phyloP scores from a whole-genome alignment of 768 basidiomycete genomes.

The Termitomyces sp. region DNA sequence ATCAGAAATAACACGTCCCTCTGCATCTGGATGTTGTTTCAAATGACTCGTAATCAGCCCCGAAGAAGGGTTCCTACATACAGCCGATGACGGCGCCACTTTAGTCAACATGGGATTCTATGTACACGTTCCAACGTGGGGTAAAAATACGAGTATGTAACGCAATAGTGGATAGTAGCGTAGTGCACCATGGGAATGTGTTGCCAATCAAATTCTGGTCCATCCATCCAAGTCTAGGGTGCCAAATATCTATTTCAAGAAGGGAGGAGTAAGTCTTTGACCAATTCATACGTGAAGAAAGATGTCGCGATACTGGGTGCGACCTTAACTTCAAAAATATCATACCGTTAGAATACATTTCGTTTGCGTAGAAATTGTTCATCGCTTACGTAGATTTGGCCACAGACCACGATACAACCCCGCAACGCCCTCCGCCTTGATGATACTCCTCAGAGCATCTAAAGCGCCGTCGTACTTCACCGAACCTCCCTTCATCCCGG shows the following conservation, averaged over 20 bases:
- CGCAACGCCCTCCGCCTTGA: conserved; percentile 67
- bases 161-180: conserved; percentile 2
- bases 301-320: conserved; percentile 86
- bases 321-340: conserved; percentile 66
- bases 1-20: too few relatives aligned
- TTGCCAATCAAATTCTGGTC: conserved; percentile 3
- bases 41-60: too few relatives aligned
- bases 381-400: conserved; percentile 78
- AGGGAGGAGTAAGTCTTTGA: conserved; percentile 33
- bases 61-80: background rate
- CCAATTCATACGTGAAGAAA: conserved; percentile 80
- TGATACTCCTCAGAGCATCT: conserved; percentile 68
- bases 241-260: conserved; percentile 15
- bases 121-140: background rate
- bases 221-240: conserved; percentile 14
- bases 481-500: conserved; percentile 64
- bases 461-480: conserved; percentile 78
- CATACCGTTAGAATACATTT: conserved; percentile 4
- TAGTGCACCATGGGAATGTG: background rate
- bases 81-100: background rate
- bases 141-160: background rate
- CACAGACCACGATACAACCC: conserved; percentile 86
- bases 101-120: background rate
- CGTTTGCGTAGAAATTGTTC: conserved; percentile 5
- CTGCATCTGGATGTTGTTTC: too few relatives aligned